Evolutionary conservation across 2,329 filamentous ascomycete species (phyloP).

Genomic region (Lasiodiplodia sp.): DNA sequence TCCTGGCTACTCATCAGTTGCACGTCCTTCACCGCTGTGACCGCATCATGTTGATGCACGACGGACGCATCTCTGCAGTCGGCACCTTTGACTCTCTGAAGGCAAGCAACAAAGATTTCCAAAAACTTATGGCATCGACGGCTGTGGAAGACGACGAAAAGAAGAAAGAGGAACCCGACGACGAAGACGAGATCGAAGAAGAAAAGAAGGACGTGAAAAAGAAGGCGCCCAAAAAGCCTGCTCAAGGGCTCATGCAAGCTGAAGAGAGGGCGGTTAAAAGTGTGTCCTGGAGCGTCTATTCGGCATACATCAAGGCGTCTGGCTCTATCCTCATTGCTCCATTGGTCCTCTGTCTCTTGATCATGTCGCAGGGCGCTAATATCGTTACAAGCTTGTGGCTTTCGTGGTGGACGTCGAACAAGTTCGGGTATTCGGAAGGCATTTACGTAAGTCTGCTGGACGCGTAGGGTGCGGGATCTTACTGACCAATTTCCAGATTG

Average conservation of each 20-base stretch:
- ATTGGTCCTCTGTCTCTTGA: slow-evolving; percentile 67
- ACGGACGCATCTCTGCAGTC: slow-evolving; percentile 81
- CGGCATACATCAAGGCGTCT: slow-evolving; percentile 77
- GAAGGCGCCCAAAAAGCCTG: slow-evolving; percentile 58
- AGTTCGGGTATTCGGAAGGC: slow-evolving; percentile 71
- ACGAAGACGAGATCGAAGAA: slow-evolving; percentile 59
- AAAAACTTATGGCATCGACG: slow-evolving; percentile 81
- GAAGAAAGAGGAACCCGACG: slow-evolving; percentile 57
- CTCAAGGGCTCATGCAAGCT: slow-evolving; percentile 72
- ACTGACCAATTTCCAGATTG: slow-evolving; percentile 58
- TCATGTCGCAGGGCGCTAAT: slow-evolving; percentile 81
- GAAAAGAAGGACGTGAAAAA: slow-evolving; percentile 64
- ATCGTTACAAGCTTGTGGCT: slow-evolving; percentile 91
- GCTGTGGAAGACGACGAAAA: slow-evolving; percentile 65
- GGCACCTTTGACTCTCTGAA: slow-evolving; percentile 92
- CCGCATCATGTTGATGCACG: slow-evolving; percentile 91
- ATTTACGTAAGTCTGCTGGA: slow-evolving; percentile 70
- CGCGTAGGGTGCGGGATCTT: slow-evolving; percentile 27
- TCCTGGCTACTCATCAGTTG: slow-evolving; percentile 93
- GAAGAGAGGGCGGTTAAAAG: slow-evolving; percentile 76
- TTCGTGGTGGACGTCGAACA: slow-evolving; percentile 88
- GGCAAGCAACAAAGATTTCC: slow-evolving; percentile 78
- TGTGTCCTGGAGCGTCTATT: slow-evolving; percentile 82
- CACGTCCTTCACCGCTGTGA: slow-evolving; percentile 92
- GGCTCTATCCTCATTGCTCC: slow-evolving; percentile 74